A percentile compares a stretch with the other conserved stretches of the same genome.
Conservation (phyloP, 2,329 filamentous ascomycete species). For the Exutisphaerella laricina region DNA sequence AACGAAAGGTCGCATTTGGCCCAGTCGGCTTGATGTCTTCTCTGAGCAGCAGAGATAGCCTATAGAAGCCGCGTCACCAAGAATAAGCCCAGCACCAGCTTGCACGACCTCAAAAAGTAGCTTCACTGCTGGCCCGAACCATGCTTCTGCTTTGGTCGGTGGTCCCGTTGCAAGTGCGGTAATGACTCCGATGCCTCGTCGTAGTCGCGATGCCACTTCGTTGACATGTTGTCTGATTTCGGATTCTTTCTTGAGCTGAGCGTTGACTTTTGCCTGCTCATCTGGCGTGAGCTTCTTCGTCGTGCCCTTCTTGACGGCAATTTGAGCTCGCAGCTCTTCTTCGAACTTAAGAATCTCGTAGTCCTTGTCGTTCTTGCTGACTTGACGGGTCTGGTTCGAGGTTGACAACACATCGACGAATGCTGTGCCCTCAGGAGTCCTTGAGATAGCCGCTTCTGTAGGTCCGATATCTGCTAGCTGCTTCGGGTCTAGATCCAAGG, state of each 20-base stretch:
- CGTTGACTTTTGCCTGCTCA: slow-evolving; percentile 83
- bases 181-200: slow-evolving; percentile 81
- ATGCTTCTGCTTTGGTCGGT: slow-evolving; percentile 79
- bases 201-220: slow-evolving; percentile 62
- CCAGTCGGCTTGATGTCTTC: slow-evolving; percentile 67
- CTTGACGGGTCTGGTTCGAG: slow-evolving; percentile 62
- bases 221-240: slow-evolving; percentile 69
- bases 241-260: slow-evolving; percentile 81
- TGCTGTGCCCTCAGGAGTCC: slow-evolving; percentile 78
- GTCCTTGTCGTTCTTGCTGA: slow-evolving; percentile 88
- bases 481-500: slow-evolving; percentile 63
- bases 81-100: slow-evolving; percentile 73
- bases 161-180: slow-evolving; percentile 75
- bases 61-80: slow-evolving; percentile 70
- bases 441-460: slow-evolving; percentile 86
- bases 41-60: slow-evolving; percentile 77
- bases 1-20: slow-evolving; percentile 71
- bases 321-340: slow-evolving; percentile 76
- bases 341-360: slow-evolving; percentile 98
- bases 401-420: slow-evolving; percentile 89
- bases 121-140: slow-evolving; percentile 78
- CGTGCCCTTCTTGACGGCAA: slow-evolving; percentile 89
- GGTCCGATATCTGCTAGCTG: slow-evolving; percentile 70
- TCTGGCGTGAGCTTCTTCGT: slow-evolving; percentile 87
- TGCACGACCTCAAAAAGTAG: slow-evolving; percentile 68